Evolutionary conservation across 306 rosid species (phyloP), one percentile per base, ranked within the genome.

Genomic region (Gynostemma pentaphyllum): DNA sequence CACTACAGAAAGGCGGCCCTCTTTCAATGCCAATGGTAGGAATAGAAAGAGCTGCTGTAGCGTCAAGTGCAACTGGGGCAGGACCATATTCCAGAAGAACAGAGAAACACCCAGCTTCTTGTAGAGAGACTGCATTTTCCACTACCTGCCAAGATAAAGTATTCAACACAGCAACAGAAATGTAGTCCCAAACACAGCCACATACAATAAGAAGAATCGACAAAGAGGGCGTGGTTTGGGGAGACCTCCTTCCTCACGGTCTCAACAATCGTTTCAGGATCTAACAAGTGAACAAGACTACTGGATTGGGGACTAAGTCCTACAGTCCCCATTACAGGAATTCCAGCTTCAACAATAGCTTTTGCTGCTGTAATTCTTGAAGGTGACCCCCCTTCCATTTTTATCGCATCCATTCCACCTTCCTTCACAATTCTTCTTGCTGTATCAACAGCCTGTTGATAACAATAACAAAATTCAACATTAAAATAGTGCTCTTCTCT

Each of bases 1-100:
- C 96, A 74, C 90, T 88, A 65, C 98, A 92, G 76, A 80, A 88
- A 26, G 95, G n/a, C n/a, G n/a, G 96, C 72, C 98, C 98, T 30
- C 95, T 96, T 50, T 96, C 98, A 50, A 92, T 88, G 70, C 98
- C 96, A 54, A 92, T 80, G 1, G 96, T 86, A 5, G 98, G 98
- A 76, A 84, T 82, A 47, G 41, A 72, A 66, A 88, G 95, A 2
- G 95, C 87, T n/a, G 94, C 80, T 1, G 96, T 88, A 39, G 81
- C 51, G 18, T 95, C 98, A 7, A 95, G 95, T 5, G 98, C 98
- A 60, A 88, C 88, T 0, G 79, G 84, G 14, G 90, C 69, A 50
- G 98, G 98, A 27, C 88, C 87, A 76, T 96, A 88, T 68, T 92
- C 98, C 34, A 88, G 68, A 76, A 92, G 95, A 57, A 92, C 81